These are phyloP conservation scores for Suillus placidus DNA, from an alignment of 768 basidiomycete genomes.

Conservation along the genomic window DNA sequence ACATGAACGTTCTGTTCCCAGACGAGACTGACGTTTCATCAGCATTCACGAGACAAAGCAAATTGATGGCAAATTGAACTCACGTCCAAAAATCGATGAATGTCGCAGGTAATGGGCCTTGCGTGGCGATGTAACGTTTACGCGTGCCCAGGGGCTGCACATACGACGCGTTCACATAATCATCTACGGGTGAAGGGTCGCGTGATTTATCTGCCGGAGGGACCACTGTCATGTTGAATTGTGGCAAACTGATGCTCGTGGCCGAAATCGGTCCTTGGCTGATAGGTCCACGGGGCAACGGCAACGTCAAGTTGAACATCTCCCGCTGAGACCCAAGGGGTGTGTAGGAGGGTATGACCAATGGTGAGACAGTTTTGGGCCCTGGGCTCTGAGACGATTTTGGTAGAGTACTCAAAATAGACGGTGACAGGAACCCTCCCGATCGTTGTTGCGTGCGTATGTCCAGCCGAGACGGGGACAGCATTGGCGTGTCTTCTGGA, in stretches of 20 bases:
- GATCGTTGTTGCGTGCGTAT: neutral
- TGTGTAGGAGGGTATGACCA: neutral
- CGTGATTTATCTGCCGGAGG: conserved; percentile 7
- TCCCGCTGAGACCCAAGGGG: neutral
- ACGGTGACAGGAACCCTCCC: conserved; percentile 1
- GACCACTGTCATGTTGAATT: conserved; percentile 2
- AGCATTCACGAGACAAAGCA: neutral
- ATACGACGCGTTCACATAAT: conserved; percentile 95
- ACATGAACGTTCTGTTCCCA: conserved; percentile 96
- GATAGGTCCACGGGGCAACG: neutral
- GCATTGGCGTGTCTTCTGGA: neutral
- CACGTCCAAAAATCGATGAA: conserved; percentile 95
- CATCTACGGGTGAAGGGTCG: conserved; percentile 56
- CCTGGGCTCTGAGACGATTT: neutral
- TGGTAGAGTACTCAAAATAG: neutral
- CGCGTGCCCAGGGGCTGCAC: conserved; percentile 85
- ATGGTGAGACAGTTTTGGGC: neutral
- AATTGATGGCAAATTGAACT: conserved; percentile 34
- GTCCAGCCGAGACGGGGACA: neutral
- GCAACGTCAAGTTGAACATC: conserved; percentile 1
- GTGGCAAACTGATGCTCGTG: neutral
- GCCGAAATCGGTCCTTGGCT: neutral
- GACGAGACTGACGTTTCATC: conserved; percentile 55
- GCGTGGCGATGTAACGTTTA: conserved; percentile 91
- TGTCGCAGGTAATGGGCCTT: conserved; percentile 89